Base-by-base conservation (phyloP, 306 rosid genomes). In the Pueraria montana region DNA sequence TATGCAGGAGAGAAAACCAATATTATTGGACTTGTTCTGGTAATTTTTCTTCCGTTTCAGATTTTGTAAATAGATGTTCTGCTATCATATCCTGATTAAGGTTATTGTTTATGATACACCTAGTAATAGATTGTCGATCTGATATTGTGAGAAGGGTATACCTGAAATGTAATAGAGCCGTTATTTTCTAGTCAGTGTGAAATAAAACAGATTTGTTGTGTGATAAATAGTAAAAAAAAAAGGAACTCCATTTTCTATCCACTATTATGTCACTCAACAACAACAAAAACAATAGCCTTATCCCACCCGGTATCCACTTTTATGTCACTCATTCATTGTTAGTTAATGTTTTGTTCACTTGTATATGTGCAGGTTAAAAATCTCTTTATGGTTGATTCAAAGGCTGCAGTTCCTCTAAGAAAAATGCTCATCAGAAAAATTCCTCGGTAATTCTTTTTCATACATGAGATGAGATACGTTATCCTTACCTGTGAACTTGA, bases 1-100 rank as follows among this genome's bases (percentile, higher is more conserved):
- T 96, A 92, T 83, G 85, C 91, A 8, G 94, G 91, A 80, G 89
- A 88, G 43, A 88, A 91, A 49, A 82, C 86, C 66, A 92, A 96
- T 81, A 94, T 96, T 49, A 91, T 96, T 66, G 99, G 99, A 80
- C 97, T 96, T 75, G 92, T 96, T 84, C 91, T 96, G 98, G 99
- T 96, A 91, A 80, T 63, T 84, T 78, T 78, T 76, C 59, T 84
- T 74, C 67, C 14, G 16, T 56, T 26, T 73, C 55, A 43, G 45
- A 53, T 64, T 74, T 81, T 82, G 43, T 68, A n/a, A 59, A 53
- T 18, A 26, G 56, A n/a, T n/a, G n/a, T n/a, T n/a, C n/a, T n/a
- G n/a, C 20, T 10, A 52, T 46, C 69, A 23, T 79, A 24, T 78
- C 78, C 70, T 78, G 69, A 65, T 65, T 30, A 2, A 63, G n/a